Base-by-base conservation (phyloP, 768 basidiomycete species). In the Psilocybe cubensis region DNA sequence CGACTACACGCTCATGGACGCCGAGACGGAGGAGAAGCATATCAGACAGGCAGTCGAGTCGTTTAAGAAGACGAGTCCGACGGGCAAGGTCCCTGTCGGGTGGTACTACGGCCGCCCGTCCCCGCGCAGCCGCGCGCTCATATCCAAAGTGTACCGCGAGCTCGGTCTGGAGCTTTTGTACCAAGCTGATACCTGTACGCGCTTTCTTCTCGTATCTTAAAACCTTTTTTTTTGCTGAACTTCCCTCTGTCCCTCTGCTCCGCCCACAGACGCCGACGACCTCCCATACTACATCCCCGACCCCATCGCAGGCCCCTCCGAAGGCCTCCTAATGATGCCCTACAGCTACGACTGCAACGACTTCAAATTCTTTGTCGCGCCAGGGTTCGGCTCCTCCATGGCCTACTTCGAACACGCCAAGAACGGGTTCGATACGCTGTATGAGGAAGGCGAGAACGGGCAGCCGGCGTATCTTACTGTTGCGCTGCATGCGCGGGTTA, bases 91-190 rank as follows among this genome's bases (percentile, higher is more conserved):
- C 7, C 61, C 61, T 25, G 61, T 63, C 12, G 61, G 61, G 10
- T 63, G 61, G 61, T 63, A 63, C 48, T 63, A 63, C 23, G 61
- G 61, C 24, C 50, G 61, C 12, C 61, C 61, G 4, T 63, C 61
- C 17, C 61, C 61, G 2, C 54, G 61, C 27, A 59, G 58, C 20
- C 54, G 61, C 11, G 61, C 61, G 17, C 61, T 63, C 28, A 21
- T 63, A 29, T 57, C 45, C 51, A 63, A 63, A 24, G 61, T 63
- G 14, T 63, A 63, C 29, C 58, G 54, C 29, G 61, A 63, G 31
- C 58, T 63, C 5, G 61, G 58, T 7, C 47, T 59, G 2, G 61
- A 63, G 46, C 61, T 63, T 9, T 33, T 63, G 5, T 63, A 63
- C 52, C 57, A 63, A 14, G 49, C 61, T 6, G 61, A 63, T 43